Evolutionary conservation across 2,329 filamentous ascomycete genomes (phyloP).

Genomic region (Huntiella omanensis): DNA sequence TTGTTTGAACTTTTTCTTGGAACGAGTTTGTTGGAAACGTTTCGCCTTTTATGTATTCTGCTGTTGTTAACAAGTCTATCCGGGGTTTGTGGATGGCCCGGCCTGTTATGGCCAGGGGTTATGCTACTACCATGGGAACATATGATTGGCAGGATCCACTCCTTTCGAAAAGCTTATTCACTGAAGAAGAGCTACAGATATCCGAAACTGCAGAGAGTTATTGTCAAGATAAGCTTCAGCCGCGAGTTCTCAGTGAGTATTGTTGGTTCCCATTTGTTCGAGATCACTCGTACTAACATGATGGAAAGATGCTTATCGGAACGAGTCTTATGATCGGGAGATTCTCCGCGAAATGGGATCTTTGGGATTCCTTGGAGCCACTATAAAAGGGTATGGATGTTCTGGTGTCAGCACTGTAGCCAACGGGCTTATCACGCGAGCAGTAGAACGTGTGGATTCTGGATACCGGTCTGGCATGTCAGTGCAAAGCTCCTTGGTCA

Average conservation of each 20-base stretch:
- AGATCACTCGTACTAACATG: not conserved
- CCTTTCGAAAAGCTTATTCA: slow-evolving; percentile 52
- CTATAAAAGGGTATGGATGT: slow-evolving; percentile 73
- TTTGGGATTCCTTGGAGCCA: slow-evolving; percentile 70
- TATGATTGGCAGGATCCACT: slow-evolving; percentile 94
- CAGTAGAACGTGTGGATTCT: slow-evolving; percentile 78
- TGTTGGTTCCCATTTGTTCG: not conserved
- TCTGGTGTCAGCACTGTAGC: slow-evolving; percentile 77
- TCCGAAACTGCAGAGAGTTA: slow-evolving; percentile 82
- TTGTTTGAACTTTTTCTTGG: not conserved
- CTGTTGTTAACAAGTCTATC: not conserved
- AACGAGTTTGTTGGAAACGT: not conserved
- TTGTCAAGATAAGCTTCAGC: slow-evolving; percentile 75
- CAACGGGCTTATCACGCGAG: slow-evolving; percentile 74
- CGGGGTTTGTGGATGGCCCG: not conserved
- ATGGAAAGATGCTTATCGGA: slow-evolving; percentile 53
- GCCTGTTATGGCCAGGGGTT: not conserved
- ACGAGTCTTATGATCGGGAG: slow-evolving; percentile 69
- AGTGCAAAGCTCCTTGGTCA: slow-evolving; percentile 79
- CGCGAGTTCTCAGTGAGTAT: slow-evolving; percentile 61
- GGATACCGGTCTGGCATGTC: slow-evolving; percentile 88
- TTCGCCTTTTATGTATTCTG: not conserved
- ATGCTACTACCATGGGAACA: not conserved
- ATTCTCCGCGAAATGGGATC: slow-evolving; percentile 88
- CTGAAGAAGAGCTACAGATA: slow-evolving; percentile 80